Percentiles rank a stretch among this genome's conserved stretches.
Conservation (phyloP, 2,329 filamentous ascomycete genomes). For the Alternaria triticimaculans region DNA sequence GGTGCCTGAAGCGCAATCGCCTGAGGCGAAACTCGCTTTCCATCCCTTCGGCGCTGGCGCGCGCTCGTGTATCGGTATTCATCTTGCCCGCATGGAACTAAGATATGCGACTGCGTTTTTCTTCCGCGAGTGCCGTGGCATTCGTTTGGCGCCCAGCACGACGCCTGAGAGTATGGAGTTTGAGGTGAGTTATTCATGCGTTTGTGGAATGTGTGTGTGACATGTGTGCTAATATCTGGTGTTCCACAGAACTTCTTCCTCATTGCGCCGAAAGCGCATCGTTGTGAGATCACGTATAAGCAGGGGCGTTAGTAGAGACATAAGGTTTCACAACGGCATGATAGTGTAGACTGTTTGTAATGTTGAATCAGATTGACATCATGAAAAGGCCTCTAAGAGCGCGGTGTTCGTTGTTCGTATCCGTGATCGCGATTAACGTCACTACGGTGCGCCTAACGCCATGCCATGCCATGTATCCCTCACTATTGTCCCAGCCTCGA, state of each 20-base stretch:
- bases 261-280: constrained; percentile 52
- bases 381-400: background rate
- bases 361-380: background rate
- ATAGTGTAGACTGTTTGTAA: background rate
- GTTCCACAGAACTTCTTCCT: constrained; percentile 52
- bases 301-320: background rate
- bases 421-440: background rate
- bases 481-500: background rate
- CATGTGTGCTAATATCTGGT: background rate
- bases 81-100: constrained; percentile 68
- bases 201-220: background rate
- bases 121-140: constrained; percentile 55
- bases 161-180: constrained; percentile 53
- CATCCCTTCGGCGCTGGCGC: constrained; percentile 74
- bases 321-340: background rate
- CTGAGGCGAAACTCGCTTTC: constrained; percentile 60
- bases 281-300: constrained; percentile 48
- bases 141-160: constrained; percentile 32
- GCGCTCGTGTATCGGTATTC: constrained; percentile 71
- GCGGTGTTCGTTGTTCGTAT: background rate
- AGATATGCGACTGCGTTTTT: constrained; percentile 60
- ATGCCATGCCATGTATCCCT: background rate
- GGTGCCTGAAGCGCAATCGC: constrained; percentile 31
- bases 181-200: constrained; percentile 20
- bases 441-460: background rate